A percentile compares a stretch with the other conserved stretches of the same genome.
Conservation (phyloP, 108 stramenopile genomes). For the Schizochytrium sp. region DNA sequence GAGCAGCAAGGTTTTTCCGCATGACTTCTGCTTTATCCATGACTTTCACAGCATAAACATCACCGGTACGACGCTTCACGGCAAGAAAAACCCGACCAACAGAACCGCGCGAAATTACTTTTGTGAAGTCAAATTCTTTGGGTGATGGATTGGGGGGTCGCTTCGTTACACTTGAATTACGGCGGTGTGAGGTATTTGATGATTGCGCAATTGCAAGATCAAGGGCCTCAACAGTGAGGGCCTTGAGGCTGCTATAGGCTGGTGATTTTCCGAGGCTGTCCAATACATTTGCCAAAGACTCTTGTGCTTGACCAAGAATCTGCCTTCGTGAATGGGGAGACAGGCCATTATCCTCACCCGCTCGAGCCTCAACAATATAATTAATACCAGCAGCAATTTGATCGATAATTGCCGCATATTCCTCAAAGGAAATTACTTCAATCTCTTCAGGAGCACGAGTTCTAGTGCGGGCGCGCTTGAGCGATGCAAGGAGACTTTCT, state of each 20-base stretch:
- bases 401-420: not conserved
- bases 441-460: not conserved
- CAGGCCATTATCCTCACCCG: not conserved
- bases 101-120: conserved; percentile 95
- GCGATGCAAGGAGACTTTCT: not conserved
- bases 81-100: conserved; percentile 99
- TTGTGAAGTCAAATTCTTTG: conserved; percentile 80
- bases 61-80: conserved; percentile 80
- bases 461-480: not conserved
- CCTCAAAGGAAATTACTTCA: not conserved
- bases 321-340: not conserved
- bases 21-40: conserved; percentile 87
- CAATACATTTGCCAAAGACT: not conserved
- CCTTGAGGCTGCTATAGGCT: not conserved
- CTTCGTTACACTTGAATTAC: not conserved
- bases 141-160: not conserved
- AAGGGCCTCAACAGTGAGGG: conserved; percentile 27
- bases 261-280: conserved; percentile 18
- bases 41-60: conserved; percentile 90
- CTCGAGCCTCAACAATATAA: not conserved
- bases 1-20: conserved; percentile 49
- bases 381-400: not conserved
- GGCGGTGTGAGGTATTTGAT: not conserved
- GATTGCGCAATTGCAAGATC: conserved; percentile 14
- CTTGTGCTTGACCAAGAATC: not conserved